Evolutionary conservation across 169 alveolate species (phyloP).

Genomic region (Perkinsus chesapeaki): DNA sequence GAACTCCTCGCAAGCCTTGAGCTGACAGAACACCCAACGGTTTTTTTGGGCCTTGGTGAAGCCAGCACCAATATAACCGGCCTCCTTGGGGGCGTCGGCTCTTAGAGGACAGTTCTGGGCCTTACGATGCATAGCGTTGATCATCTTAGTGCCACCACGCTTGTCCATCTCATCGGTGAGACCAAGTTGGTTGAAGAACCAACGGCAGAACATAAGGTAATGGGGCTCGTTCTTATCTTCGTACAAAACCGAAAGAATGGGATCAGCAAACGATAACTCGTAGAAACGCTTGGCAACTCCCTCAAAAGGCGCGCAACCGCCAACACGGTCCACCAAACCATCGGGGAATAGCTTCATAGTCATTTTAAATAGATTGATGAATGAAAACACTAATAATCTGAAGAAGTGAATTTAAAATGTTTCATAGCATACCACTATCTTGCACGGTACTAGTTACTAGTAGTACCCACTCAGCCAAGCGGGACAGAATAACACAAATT

Average conservation of each 20-base stretch:
- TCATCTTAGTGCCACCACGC: neutral
- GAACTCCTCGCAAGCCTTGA: neutral
- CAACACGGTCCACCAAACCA: neutral
- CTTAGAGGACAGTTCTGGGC: neutral
- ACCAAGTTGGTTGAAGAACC: neutral
- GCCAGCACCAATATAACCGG: neutral
- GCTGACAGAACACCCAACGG: neutral
- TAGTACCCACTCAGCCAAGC: neutral
- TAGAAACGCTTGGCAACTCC: neutral
- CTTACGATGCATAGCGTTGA: neutral
- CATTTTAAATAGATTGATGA: neutral
- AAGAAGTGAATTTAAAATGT: neutral
- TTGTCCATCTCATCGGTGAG: neutral
- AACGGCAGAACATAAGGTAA: neutral
- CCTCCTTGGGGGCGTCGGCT: neutral
- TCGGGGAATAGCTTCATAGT: neutral
- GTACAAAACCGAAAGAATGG: neutral
- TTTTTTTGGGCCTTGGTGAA: neutral
- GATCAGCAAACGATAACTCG: neutral
- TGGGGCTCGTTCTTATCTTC: neutral
- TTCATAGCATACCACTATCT: too few species aligned
- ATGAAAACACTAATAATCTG: neutral
- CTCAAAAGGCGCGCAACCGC: neutral
- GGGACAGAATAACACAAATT: neutral
- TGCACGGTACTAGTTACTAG: neutral